Evolutionary conservation across 2,329 filamentous ascomycete species (phyloP), one percentile per base, ranked within the genome.

Genomic region (Phialophora tarda): DNA sequence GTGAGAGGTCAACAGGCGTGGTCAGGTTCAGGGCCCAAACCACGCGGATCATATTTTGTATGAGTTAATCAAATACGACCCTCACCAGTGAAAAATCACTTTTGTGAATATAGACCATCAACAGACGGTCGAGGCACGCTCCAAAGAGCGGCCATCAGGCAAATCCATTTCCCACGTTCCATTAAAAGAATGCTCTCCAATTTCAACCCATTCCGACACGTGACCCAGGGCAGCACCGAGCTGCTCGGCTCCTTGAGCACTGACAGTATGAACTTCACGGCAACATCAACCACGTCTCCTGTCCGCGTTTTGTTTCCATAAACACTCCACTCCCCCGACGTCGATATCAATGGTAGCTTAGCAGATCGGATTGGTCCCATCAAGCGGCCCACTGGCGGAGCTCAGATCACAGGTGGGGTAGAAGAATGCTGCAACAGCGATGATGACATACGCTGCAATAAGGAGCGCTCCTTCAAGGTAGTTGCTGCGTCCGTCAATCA

Each of bases 401-500:
- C 70, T 71, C 59, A 73, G 62, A 30, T 76, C 71, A 1, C 78
- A 80, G 41, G 81, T 79, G 0, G 88, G 88, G 67, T 89, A 90
- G 74, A 88, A 91, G 73, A 88, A 90, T 0, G 88, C 87, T 7
- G 87, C 85, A 1, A 90, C 82, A 1, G 82, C 83, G 70, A 91
- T 90, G 66, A 91, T 90, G 58, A 90, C 79, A 74, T 90, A 91
- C 3, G 87, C 86, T 0, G 88, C 85, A 70, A 87, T 88, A 30
- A 91, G 77, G 50, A 91, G 76, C 1, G 75, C 74, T 63, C 92
- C 92, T 79, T 96, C 92, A 12, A 96, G 85, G 73, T 95, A 96
- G 75, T 96, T 96, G 76, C 89, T 92, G 76, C 92, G 86, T 11
- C 92, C 92, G 74, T 96, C 92, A 67, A 94, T 82, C 57, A 96